Base-by-base conservation (phyloP, 805 yeast genomes). In the Pachysolen tannophilus region DNA sequence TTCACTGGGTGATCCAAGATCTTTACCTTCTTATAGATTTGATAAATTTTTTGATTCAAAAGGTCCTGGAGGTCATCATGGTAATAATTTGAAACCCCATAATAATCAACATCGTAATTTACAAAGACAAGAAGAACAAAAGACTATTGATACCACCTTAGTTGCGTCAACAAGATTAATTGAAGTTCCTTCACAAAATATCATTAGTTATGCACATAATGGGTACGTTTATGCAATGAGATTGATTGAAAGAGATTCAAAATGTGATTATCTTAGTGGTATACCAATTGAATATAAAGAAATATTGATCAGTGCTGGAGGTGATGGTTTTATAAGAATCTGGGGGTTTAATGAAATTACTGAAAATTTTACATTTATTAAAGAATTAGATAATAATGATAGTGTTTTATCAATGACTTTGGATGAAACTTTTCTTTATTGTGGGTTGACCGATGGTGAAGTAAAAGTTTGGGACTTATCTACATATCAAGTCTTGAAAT, bases 1-100 rank as follows among this genome's bases (percentile, higher is more conserved):
- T 6, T 41, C 43, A 30, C n/a, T n/a, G n/a, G 42, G 40, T 5
- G 62, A 58, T 34, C 52, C 58, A 3, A 51, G 60, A 35, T 60
- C 60, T 28, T 53, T 73, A 52, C 88, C 81, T 4, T 78, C 79
- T 39, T 69, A 71, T 47, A 66, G 94, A 45, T 86, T 73, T 50
- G 85, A 85, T 54, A 76, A 74, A 48, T 92, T 90, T 47, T 90
- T 92, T 53, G 97, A 90, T 53, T 88, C 97, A 3, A 67, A 65
- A 33, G 95, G 96, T 1, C 92, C 94, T 0, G 81, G 90, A 2
- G 90, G 87, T 4, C 61, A 60, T 13, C 28, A 19, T 18, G 26
- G 28, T 7, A n/a, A 15, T 5, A 28, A 33, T 13, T 20, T 20
- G 6, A 11, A 15, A 17, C 23, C 19, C 7, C 32, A 32, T 9